Base-by-base conservation (phyloP, 352 stramenopile genomes). In the Phytophthora litchii region DNA sequence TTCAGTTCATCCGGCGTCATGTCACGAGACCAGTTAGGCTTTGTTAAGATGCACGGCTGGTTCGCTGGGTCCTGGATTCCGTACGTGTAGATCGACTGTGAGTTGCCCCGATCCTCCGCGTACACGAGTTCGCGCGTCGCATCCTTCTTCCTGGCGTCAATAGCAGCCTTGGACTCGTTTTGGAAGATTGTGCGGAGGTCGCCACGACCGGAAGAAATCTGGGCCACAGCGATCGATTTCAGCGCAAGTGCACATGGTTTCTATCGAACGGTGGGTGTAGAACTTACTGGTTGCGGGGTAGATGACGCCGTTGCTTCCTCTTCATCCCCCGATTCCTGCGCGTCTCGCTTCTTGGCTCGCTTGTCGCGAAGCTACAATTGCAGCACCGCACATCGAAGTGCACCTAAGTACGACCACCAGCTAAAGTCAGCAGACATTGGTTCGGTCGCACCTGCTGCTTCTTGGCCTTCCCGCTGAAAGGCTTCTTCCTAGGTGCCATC, bases 381-480 rank as follows among this genome's bases (percentile, higher is more conserved):
- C 7, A 38, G 38, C 60, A 50, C 16, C 16, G 8, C 20, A 34
- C 12, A 50, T 3, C 23, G 48, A 37, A 52, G 40, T 51, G 27
- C 12, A 50, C 3, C 23, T 53, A 37, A 52, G 40, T 51, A 32
- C 32, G 41, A 35, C 3, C 17, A 36, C 6, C 3, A 10, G 34
- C 32, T 53, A 25, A 20, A 25, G 32, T 31, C 14, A 19, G 49
- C 3, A 38, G 7, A 27, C 23, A 27, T 27, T 27, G 5, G 7
- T 25, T 12, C 21, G 7, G 0, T 2, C 23, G 23, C 20, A 89
- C 83, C 78, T 94, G 86, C 56, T 92, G 82, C 72, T 94, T 94
- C 80, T 94, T 94, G 57, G 82, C 83, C 54, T 94, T 94, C 60
- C 82, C 83, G 52, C 83, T 92, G 54, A 94, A 94, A n/a, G 83